Base-by-base conservation (phyloP, 345 rosid species). In the Rhodamnia argentea region DNA sequence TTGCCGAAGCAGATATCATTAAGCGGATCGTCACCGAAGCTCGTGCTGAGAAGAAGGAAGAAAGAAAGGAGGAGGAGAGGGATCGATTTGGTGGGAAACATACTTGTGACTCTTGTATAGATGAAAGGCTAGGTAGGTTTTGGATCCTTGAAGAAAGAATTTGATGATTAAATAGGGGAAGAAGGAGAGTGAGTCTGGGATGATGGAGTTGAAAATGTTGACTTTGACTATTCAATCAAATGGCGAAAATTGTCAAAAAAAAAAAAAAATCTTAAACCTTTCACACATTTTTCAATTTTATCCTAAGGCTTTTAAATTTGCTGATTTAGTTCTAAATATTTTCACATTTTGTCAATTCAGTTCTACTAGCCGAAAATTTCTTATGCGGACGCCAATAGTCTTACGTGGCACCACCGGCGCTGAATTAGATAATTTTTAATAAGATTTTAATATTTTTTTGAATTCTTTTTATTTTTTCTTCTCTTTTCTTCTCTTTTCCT, bases 1-100 rank as follows among this genome's bases (percentile, higher is more conserved):
- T 60, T 47, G 86, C 83, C 74, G 55, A 91, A 92, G 85, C 94
- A 92, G 24, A 89, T 84, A 55, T 92, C 88, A 87, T 78, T 86
- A 83, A 90, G 90, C 8, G 92, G 91, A 56, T 83, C 91, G 1
- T 58, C 90, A 37, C 88, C 88, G 2, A 82, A 53, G 84, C 83
- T 90, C 0, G 86, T 37, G 51, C 86, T 87, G 90, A 91, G 57
- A 85, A 90, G 62, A 47, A 91, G 85, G 74, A 88, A 83, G 40
- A 86, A 85, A 10, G 85, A 10, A 0, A 87, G 58, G 62, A 24
- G 62, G 37, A 89, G 82, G 16, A 83, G 24, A 32, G 78, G 52
- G 27, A 56, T 37, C 57, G 86, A 22, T 58, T 47, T 54, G 11
- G 50, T 86, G 52, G 86, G 57, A 85, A 88, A 84, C 91, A 92